Percentiles rank a stretch among this genome's conserved stretches.
phyloP scores from a whole-genome alignment of 2,329 filamentous ascomycete genomes.

The Clarireedia paspali region DNA sequence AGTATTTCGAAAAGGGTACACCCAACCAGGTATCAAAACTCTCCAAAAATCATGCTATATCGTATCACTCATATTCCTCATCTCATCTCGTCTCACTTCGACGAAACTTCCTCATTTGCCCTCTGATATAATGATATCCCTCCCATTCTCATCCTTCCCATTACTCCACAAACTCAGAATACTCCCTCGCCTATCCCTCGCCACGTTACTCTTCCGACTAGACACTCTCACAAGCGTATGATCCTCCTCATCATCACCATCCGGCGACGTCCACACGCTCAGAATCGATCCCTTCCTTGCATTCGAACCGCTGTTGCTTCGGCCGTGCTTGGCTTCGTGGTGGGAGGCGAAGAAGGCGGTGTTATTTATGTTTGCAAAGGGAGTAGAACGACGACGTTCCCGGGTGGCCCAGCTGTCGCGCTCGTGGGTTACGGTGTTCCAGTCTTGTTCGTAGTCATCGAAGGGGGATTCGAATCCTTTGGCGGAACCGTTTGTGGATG shows the following conservation, averaged over 20 bases:
- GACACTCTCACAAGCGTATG: not conserved
- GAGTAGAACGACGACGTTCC: slow-evolving; percentile 3
- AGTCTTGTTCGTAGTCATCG: slow-evolving; percentile 9
- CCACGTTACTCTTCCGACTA: not conserved
- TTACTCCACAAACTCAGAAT: not conserved
- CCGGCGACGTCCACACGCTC: slow-evolving; percentile 1
- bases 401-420: not conserved
- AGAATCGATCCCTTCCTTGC: not conserved
- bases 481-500: not conserved
- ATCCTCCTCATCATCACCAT: slow-evolving; percentile 3
- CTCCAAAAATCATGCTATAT: too few species aligned
- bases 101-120: not conserved
- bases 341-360: slow-evolving; percentile 1
- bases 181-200: not conserved
- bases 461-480: slow-evolving; percentile 1
- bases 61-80: too few species aligned
- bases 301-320: not conserved
- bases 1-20: too few species aligned
- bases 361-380: slow-evolving; percentile 1
- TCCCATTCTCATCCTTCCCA: slow-evolving; percentile 5
- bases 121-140: slow-evolving; percentile 2
- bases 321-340: slow-evolving; percentile 1
- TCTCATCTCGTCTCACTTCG: too few species aligned
- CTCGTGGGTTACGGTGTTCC: not conserved
- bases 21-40: too few species aligned